phyloP scores from a whole-genome alignment of 2,329 filamentous ascomycete genomes.

The Aspergillus sp. region DNA sequence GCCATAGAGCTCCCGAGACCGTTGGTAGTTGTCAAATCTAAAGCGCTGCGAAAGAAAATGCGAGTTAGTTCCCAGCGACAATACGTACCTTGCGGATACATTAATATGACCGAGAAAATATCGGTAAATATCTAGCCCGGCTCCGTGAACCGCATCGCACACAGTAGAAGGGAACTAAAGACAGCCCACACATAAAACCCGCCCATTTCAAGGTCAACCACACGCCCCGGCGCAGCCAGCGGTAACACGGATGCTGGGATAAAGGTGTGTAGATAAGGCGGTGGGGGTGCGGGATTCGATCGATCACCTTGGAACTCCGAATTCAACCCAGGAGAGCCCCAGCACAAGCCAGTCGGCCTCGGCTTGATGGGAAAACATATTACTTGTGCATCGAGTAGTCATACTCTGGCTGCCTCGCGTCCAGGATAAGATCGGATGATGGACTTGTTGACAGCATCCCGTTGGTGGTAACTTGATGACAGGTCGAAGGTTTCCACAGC shows the following conservation, averaged over 20 bases:
- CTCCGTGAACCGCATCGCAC: neutral
- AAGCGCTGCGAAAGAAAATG: neutral
- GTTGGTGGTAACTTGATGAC: constrained; percentile 13
- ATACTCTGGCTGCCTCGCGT: neutral
- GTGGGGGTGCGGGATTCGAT: constrained; percentile 1
- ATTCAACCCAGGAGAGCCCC: constrained; percentile 1
- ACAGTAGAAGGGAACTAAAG: neutral
- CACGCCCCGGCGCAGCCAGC: neutral
- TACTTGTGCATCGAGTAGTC: neutral
- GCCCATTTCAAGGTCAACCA: neutral
- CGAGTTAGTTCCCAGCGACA: neutral
- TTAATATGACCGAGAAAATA: neutral
- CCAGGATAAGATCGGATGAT: neutral
- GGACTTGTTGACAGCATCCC: constrained; percentile 1
- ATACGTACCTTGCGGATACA: neutral
- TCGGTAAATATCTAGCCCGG: neutral
- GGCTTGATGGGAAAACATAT: neutral
- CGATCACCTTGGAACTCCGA: constrained; percentile 3
- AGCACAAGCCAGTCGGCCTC: neutral
- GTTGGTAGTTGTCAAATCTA: neutral
- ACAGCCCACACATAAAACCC: neutral
- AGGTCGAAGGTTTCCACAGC: constrained; percentile 13
- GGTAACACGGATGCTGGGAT: constrained; percentile 1
- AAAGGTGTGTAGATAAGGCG: neutral
- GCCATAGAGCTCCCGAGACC: neutral